A percentile compares a stretch with the other conserved stretches of the same genome.
Evolutionary conservation across 805 yeast species (phyloP).

Genomic region (Yarrowia hollandica): DNA sequence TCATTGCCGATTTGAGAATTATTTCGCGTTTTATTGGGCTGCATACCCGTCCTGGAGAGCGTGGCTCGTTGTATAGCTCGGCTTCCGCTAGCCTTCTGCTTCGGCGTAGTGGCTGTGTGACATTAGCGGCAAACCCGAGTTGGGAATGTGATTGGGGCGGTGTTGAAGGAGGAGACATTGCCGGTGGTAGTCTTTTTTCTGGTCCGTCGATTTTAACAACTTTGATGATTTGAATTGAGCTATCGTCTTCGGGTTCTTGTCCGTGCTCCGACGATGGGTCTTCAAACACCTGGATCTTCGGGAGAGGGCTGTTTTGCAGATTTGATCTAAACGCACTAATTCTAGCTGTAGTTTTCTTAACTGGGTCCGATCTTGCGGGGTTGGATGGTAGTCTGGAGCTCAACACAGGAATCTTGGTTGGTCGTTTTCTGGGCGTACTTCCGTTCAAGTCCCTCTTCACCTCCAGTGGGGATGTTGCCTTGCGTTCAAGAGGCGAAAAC

Average conservation of each 20-base stretch:
- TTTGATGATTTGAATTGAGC: not conserved
- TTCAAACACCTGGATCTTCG: not conserved
- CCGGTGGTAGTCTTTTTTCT: not conserved
- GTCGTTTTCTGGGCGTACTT: not conserved
- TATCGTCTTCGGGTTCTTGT: not conserved
- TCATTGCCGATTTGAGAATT: not conserved
- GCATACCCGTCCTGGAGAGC: not conserved
- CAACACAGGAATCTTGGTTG: not conserved
- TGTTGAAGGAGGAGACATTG: not conserved
- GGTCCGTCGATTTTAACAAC: not conserved
- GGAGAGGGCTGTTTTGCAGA: not conserved
- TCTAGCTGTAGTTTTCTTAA: not conserved
- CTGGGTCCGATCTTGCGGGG: not conserved
- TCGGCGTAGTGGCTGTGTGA: not conserved
- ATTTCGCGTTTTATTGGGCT: not conserved
- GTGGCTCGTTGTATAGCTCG: not conserved
- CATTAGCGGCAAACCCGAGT: slow-evolving; percentile 3
- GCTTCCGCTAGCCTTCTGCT: not conserved
- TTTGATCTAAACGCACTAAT: slow-evolving; percentile 1
- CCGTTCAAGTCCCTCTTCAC: not conserved
- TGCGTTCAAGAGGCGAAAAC: not conserved
- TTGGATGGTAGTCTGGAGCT: not conserved
- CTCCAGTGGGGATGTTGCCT: not conserved
- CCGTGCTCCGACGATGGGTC: too few relatives aligned
- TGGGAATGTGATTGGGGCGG: not conserved